Conservation (phyloP, 108 stramenopile species). For the Licmophora abbreviata region DNA sequence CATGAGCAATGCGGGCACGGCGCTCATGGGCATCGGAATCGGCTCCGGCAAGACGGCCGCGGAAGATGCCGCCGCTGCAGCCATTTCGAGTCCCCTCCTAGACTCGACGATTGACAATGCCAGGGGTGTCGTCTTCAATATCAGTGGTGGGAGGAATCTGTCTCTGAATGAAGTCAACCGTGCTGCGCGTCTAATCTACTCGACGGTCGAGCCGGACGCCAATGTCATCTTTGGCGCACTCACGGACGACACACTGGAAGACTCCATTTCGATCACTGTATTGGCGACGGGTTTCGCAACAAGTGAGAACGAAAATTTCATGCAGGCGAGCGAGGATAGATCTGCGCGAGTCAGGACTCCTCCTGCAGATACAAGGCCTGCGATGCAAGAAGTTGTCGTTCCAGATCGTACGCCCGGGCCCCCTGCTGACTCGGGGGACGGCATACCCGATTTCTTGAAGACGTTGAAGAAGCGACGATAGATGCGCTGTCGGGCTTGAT, state of each 20-base stretch:
- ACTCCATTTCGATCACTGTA: constrained; percentile 41
- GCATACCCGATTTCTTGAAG: constrained; percentile 9
- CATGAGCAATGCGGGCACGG: constrained; percentile 72
- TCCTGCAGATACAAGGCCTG: background rate
- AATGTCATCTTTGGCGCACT: constrained; percentile 89
- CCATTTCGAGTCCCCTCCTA: constrained; percentile 60
- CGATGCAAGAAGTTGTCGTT: background rate
- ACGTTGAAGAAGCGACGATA: constrained; percentile 12
- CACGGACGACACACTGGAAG: constrained; percentile 32
- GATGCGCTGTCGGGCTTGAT: background rate
- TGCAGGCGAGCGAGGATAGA: background rate
- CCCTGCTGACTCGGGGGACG: background rate
- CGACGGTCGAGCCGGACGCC: constrained; percentile 83
- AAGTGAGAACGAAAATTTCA: constrained; percentile 16
- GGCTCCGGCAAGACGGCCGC: constrained; percentile 31
- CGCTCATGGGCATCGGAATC: constrained; percentile 71
- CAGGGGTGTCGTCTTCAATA: constrained; percentile 24
- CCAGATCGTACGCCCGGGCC: background rate
- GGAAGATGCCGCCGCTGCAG: constrained; percentile 55
- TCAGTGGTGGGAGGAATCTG: constrained; percentile 77
- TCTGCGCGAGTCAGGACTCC: background rate
- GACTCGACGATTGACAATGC: constrained; percentile 52
- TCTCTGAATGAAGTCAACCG: constrained; percentile 84
- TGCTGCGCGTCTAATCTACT: constrained; percentile 84
- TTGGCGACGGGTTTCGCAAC: constrained; percentile 46